Evolutionary conservation across 2,329 filamentous ascomycete species (phyloP).

Genomic region (Talaromyces sp.): DNA sequence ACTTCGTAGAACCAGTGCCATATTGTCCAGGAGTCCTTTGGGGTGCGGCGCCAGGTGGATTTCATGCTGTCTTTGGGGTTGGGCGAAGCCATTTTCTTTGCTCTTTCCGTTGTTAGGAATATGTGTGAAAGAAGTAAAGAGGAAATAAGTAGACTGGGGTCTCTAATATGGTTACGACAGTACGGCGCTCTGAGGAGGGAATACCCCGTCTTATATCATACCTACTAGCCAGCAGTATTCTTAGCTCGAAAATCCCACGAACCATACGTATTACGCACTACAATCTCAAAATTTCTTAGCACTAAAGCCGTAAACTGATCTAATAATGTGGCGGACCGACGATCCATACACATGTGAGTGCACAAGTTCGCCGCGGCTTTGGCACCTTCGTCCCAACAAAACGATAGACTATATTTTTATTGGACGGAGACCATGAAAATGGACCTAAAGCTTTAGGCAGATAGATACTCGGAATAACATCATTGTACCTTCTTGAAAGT

Average conservation of each 20-base stretch:
- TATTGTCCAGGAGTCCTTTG: constrained; percentile 28
- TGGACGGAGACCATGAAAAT: not conserved
- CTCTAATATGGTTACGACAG: not conserved
- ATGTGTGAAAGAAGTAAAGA: not conserved
- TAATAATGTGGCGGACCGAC: not conserved
- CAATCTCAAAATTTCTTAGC: not conserved
- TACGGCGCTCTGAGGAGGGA: not conserved
- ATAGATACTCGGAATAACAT: constrained; percentile 1
- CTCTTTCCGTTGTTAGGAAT: not conserved
- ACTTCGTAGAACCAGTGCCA: constrained; percentile 32
- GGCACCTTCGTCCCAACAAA: not conserved
- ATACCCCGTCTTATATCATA: not conserved
- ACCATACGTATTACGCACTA: not conserved
- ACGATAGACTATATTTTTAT: not conserved
- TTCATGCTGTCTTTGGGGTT: constrained; percentile 37
- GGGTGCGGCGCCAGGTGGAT: constrained; percentile 33
- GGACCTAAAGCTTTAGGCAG: constrained; percentile 1
- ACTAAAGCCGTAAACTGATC: not conserved
- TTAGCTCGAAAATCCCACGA: not conserved
- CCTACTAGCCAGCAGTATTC: not conserved
- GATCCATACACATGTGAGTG: constrained; percentile 2
- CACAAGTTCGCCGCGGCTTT: constrained; percentile 14
- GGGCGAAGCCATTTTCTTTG: constrained; percentile 9
- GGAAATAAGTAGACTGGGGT: not conserved
- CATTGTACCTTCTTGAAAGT: not conserved